Conservation (phyloP, 441 rosid genomes). For the Pelargonium fulgidum region DNA sequence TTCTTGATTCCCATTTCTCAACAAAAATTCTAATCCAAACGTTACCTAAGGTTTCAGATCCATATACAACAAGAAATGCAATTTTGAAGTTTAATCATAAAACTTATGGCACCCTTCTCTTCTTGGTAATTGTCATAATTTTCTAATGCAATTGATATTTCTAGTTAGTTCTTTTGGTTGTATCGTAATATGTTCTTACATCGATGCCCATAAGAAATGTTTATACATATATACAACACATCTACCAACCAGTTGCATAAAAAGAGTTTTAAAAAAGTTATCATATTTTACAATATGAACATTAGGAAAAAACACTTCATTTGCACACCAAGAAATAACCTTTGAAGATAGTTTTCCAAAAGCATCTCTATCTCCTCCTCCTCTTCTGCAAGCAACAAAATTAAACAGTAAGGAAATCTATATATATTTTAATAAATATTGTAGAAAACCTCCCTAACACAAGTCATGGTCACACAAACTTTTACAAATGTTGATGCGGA, state of each 20-base stretch:
- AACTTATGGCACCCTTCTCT: neutral
- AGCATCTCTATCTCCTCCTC: conserved; percentile 99
- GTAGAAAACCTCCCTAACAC: neutral
- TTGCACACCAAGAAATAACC: conserved; percentile 32
- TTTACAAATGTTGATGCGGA: conserved; percentile 6
- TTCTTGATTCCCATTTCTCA: too few species aligned
- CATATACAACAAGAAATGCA: neutral
- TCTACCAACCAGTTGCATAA: too few species aligned
- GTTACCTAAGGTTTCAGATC: neutral
- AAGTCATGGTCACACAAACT: neutral
- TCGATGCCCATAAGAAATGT: too few species aligned
- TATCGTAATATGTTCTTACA: neutral
- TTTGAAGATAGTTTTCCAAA: conserved; percentile 90
- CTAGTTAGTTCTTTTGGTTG: neutral
- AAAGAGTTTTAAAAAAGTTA: too few species aligned
- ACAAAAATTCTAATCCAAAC: too few species aligned
- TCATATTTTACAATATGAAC: conserved; percentile 4
- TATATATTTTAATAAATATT: neutral
- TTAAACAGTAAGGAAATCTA: conserved; percentile 14
- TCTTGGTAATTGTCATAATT: neutral
- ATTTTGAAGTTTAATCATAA: neutral
- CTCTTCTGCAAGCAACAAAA: conserved; percentile 56
- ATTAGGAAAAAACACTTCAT: conserved; percentile 4
- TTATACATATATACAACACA: too few species aligned
- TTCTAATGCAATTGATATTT: neutral